Conservation (phyloP, 139 green algal genomes). For the Eudorina sp. region DNA sequence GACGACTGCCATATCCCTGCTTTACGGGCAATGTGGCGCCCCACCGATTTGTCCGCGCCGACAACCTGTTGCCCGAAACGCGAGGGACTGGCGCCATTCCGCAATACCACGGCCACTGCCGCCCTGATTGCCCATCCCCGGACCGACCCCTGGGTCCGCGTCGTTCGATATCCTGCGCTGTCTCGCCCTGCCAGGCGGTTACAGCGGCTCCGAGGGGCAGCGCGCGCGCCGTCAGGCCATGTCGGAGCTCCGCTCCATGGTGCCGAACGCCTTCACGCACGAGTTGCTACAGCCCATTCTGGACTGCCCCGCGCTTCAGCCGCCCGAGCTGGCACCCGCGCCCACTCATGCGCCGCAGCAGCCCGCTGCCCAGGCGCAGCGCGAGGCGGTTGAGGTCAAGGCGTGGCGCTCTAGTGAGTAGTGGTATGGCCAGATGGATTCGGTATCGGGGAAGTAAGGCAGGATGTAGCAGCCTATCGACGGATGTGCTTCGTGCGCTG, state of each 20-base stretch:
- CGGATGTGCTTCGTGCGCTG: no score
- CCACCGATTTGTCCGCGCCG: no score
- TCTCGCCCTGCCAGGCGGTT: conserved; percentile 33
- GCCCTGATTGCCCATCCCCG: no score
- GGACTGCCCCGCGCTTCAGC: conserved; percentile 43
- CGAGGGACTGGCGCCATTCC: no score
- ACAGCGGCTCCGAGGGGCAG: conserved; percentile 55
- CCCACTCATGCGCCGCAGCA: conserved; percentile 51
- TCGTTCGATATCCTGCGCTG: no score
- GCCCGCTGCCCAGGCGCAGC: neutral
- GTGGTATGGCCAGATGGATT: neutral
- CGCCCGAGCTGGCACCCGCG: conserved; percentile 48
- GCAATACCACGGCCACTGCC: no score
- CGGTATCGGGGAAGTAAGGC: no score
- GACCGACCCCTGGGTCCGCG: no score
- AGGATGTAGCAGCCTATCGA: no score
- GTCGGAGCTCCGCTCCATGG: conserved; percentile 62
- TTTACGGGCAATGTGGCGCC: no score
- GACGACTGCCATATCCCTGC: no score
- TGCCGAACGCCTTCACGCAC: conserved; percentile 55
- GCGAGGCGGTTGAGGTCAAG: neutral
- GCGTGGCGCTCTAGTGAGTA: conserved; percentile 18
- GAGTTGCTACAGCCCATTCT: conserved; percentile 67
- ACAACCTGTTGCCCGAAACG: no score
- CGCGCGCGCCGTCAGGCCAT: conserved; percentile 59